phyloP scores from a whole-genome alignment of 2,329 filamentous ascomycete genomes.

The Microcyclospora pomicola region DNA sequence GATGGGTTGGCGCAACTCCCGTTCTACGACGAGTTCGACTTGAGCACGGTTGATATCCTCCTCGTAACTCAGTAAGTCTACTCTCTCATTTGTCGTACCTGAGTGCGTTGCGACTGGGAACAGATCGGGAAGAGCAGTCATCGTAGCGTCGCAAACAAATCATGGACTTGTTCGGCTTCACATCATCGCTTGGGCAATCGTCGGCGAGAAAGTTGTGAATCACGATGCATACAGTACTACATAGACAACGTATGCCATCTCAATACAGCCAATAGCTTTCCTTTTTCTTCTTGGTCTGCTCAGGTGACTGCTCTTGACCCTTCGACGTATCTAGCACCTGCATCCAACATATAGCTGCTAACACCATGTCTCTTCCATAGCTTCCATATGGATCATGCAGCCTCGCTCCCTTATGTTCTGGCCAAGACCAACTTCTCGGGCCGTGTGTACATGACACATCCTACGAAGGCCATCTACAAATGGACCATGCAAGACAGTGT shows the following conservation, averaged over 20 bases:
- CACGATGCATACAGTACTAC: constrained; percentile 7
- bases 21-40: constrained; percentile 96
- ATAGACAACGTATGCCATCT: constrained; percentile 23
- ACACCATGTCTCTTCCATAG: constrained; percentile 34
- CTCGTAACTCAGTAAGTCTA: constrained; percentile 96
- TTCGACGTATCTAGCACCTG: not conserved
- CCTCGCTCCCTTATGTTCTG: constrained; percentile 91
- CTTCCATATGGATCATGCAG: constrained; percentile 98
- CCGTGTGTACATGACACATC: constrained; percentile 97
- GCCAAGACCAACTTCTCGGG: constrained; percentile 97
- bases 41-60: constrained; percentile 92
- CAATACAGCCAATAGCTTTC: constrained; percentile 2
- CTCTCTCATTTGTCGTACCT: constrained; percentile 1
- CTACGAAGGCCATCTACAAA: constrained; percentile 98
- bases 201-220: too few relatives aligned
- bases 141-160: not conserved
- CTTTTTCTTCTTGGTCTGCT: constrained; percentile 6
- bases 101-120: not conserved
- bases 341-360: constrained; percentile 1
- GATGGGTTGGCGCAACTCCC: constrained; percentile 86
- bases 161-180: too few relatives aligned
- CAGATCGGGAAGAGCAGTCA: not conserved
- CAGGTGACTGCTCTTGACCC: constrained; percentile 6
- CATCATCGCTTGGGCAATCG: too few relatives aligned
- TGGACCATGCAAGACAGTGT: constrained; percentile 98